Evolutionary conservation across 768 basidiomycete genomes (phyloP).

Genomic region (Lyophyllum shimeji): DNA sequence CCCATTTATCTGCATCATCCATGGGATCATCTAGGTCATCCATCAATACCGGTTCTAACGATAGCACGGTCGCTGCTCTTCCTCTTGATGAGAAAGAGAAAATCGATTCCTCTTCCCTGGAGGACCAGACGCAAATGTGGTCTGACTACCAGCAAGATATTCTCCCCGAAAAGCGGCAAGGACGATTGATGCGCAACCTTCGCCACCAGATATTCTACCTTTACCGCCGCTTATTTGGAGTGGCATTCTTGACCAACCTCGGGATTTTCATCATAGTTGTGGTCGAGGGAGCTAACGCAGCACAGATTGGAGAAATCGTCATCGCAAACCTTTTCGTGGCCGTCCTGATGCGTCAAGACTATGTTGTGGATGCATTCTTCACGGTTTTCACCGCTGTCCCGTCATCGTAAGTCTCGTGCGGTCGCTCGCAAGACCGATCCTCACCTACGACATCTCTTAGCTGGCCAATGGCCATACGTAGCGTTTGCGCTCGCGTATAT

Average conservation of each 20-base stretch:
- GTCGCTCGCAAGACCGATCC: no score
- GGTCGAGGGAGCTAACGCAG: constrained; percentile 32
- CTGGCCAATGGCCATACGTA: constrained; percentile 55
- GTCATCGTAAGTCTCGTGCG: background rate
- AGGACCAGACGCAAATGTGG: constrained; percentile 41
- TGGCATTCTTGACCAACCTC: constrained; percentile 56
- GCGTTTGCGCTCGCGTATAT: constrained; percentile 57
- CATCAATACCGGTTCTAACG: background rate
- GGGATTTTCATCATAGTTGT: constrained; percentile 45
- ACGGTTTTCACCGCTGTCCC: constrained; percentile 49
- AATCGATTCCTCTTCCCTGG: constrained; percentile 9
- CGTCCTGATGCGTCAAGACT: constrained; percentile 52
- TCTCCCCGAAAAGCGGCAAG: constrained; percentile 49
- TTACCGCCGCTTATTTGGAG: constrained; percentile 58
- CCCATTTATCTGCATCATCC: no score
- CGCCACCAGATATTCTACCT: constrained; percentile 57
- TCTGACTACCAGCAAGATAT: constrained; percentile 49
- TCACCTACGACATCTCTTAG: constrained; percentile 23
- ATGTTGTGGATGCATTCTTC: constrained; percentile 59
- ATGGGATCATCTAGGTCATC: background rate
- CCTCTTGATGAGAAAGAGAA: constrained; percentile 15
- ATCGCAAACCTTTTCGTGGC: constrained; percentile 46
- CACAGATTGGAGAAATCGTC: constrained; percentile 37
- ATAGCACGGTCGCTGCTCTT: constrained; percentile 12
- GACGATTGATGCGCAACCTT: constrained; percentile 46